phyloP scores from a whole-genome alignment of 1,139 yeast genomes.

The Taphrina communis region DNA sequence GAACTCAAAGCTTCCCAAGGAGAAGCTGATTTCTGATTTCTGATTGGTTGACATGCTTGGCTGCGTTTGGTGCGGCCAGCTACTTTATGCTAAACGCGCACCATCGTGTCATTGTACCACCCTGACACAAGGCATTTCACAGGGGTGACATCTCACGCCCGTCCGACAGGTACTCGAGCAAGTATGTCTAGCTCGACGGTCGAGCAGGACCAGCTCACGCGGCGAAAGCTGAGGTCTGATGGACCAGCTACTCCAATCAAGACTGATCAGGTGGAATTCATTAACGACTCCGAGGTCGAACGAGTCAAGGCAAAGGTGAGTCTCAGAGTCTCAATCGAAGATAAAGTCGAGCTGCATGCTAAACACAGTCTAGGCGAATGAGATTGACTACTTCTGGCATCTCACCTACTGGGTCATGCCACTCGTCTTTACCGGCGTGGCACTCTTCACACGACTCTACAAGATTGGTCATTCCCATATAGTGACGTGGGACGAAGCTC shows the following conservation, averaged over 20 bases:
- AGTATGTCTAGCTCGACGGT: slow-evolving; percentile 11
- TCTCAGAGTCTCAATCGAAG: too few relatives aligned
- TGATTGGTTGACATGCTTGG: too few relatives aligned
- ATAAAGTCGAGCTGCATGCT: too few relatives aligned
- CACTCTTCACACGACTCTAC: slow-evolving; percentile 72
- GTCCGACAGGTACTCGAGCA: neutral
- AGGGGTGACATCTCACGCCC: too few relatives aligned
- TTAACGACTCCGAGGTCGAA: neutral
- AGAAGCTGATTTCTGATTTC: too few relatives aligned
- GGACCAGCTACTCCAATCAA: slow-evolving; percentile 15
- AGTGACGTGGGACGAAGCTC: slow-evolving; percentile 98
- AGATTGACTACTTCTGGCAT: slow-evolving; percentile 25
- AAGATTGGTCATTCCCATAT: slow-evolving; percentile 65
- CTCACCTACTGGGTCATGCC: slow-evolving; percentile 52
- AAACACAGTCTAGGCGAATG: neutral
- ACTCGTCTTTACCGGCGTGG: slow-evolving; percentile 62
- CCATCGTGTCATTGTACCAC: slow-evolving; percentile 5
- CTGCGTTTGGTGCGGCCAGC: too few relatives aligned
- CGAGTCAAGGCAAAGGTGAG: slow-evolving; percentile 15
- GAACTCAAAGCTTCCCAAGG: neutral
- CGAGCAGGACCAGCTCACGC: slow-evolving; percentile 29
- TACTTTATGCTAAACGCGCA: neutral
- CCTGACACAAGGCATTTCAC: neutral
- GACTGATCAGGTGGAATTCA: slow-evolving; percentile 13
- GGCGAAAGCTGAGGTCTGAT: slow-evolving; percentile 22